Evolutionary conservation across 2,329 filamentous ascomycete species (phyloP).

Genomic region (Alternaria solani): DNA sequence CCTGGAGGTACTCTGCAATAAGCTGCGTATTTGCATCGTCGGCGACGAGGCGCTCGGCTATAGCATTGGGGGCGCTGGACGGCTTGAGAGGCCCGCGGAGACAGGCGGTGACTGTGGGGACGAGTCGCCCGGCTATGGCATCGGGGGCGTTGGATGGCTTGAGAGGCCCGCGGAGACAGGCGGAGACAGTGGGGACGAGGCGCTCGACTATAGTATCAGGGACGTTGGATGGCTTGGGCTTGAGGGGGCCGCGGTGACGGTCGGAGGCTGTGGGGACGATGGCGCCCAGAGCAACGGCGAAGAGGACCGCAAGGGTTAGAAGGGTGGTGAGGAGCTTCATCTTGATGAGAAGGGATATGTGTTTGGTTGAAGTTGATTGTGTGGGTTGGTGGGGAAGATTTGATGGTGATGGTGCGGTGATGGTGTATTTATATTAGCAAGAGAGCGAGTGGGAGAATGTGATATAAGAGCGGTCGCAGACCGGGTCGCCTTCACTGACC

Average conservation of each 20-base stretch:
- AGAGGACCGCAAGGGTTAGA: not conserved
- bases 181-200: not conserved
- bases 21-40: not conserved
- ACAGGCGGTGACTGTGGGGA: too few relatives aligned
- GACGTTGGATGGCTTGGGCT: too few relatives aligned
- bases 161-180: too few relatives aligned
- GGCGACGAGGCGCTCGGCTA: not conserved
- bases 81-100: too few relatives aligned
- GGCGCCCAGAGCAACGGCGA: not conserved
- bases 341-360: not conserved
- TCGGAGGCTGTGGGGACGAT: not conserved
- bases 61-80: too few relatives aligned
- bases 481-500: not conserved
- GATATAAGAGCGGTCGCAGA: not conserved
- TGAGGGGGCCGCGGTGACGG: too few relatives aligned
- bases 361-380: too few relatives aligned
- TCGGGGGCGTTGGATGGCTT: too few relatives aligned
- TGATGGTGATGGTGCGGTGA: too few relatives aligned
- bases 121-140: too few relatives aligned
- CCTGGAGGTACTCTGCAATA: not conserved
- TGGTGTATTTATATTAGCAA: too few relatives aligned
- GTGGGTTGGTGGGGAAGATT: too few relatives aligned
- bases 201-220: not conserved
- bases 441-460: not conserved
- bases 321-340: not conserved